A percentile compares a stretch with the other conserved stretches of the same genome.
These are phyloP conservation scores for Helicosporidium sp. DNA, from an alignment of 139 green algal genomes.

Conservation along the genomic window DNA sequence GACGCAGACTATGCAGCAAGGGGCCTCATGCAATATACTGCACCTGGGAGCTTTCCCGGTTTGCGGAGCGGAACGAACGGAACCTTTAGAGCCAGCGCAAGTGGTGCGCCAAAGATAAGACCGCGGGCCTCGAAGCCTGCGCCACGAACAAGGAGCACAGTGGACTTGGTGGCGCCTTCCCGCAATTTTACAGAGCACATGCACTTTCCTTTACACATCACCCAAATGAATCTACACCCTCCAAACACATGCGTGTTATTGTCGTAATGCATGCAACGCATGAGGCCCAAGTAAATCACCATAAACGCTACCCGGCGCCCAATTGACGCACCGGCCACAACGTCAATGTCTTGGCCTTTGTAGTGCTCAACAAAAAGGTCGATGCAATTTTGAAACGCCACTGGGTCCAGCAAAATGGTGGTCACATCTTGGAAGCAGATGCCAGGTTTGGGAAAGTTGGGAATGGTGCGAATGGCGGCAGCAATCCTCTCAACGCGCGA, in stretches of 20 bases:
- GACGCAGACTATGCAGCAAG: no score
- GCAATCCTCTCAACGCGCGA: conserved; percentile 16
- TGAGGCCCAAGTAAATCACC: no score
- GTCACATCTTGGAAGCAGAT: conserved; percentile 95
- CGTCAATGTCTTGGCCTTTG: conserved; percentile 51
- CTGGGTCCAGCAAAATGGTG: conserved; percentile 71
- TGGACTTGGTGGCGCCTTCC: no score
- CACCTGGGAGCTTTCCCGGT: conserved; percentile 89
- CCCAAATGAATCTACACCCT: no score
- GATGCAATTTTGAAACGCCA: conserved; percentile 61
- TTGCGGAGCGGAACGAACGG: conserved; percentile 91
- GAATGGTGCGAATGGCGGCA: conserved; percentile 42
- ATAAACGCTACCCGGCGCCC: no score
- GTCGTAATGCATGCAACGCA: no score
- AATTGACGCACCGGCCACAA: conserved; percentile 61
- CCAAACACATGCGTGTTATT: no score
- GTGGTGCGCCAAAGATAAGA: conserved; percentile 90
- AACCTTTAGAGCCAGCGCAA: conserved; percentile 63
- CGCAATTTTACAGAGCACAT: no score
- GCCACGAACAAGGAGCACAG: not conserved
- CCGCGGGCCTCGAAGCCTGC: conserved; percentile 90
- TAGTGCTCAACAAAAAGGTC: conserved; percentile 66
- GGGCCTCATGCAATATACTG: not conserved
- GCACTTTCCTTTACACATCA: no score
- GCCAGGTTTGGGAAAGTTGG: conserved; percentile 73